Evolutionary conservation across 805 yeast genomes (phyloP), one percentile per base, ranked within the genome.

Genomic region (Saccharomycopsis javanensis): DNA sequence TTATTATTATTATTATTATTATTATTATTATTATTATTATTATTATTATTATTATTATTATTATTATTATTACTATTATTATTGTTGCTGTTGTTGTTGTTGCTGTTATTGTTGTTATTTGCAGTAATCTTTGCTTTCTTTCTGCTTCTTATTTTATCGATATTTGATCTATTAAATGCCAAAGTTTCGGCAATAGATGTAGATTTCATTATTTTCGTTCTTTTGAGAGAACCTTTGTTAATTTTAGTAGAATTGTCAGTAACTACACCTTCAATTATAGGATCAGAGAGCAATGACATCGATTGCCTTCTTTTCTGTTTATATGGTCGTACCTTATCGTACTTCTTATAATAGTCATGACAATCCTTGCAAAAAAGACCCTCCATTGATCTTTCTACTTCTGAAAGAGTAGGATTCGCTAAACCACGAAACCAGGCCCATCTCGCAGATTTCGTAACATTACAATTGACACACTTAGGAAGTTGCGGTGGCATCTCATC

Each of bases 301-400:
- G 48, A 42, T 3, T 23, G 25, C 33, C 38, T 30, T 35, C 25
- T 30, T 30, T 27, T 37, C 50, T 20, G 30, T 18, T 51, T 51
- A 11, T 37, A 27, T 15, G 60, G 53, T 31, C 51, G 46, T 27
- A 59, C 20, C n/a, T 42, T 54, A 28, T 57, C 58, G 35, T 53
- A 11, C 16, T 20, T 50, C 20, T 55, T 50, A 37, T 57, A 60
- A 38, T 57, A 56, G 7, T 57, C 59, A 28, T 57, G 48, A 35
- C 62, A 60, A 8, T 54, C 59, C 51, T 57, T 55, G 28, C 62
- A 60, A 18, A 57, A 48, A 10, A 60, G 33, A 2, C 62, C 62
- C 30, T 60, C 62, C 13, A 16, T 33, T 27, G 11, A 18, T 15
- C 38, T 35, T 16, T 34, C 42, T 6, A 2, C 28, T 11, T 38